Conservation (phyloP, 2,329 filamentous ascomycete genomes). For the Colletotrichum melonis region DNA sequence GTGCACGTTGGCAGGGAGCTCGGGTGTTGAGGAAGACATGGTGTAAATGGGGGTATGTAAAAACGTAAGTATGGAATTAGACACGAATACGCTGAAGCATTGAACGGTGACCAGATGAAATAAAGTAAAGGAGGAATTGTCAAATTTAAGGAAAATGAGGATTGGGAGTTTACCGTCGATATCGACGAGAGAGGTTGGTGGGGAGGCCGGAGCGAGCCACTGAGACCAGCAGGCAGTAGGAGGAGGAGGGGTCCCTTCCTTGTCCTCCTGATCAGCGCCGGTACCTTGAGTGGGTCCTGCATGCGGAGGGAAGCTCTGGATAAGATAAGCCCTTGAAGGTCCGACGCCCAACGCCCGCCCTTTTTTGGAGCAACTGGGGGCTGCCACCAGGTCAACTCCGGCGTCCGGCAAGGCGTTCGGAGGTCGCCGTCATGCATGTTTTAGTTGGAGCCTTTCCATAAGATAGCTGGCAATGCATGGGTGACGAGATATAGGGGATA, state of each 20-base stretch:
- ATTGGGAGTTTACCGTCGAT: background rate
- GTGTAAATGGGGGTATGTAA: slow-evolving; percentile 1
- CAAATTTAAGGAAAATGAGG: slow-evolving; percentile 21
- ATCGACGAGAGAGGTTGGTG: slow-evolving; percentile 21
- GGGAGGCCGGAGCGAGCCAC: background rate
- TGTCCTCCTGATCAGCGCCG: slow-evolving; percentile 35
- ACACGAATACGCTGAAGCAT: background rate
- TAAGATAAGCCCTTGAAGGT: slow-evolving; percentile 26
- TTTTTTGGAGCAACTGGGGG: background rate
- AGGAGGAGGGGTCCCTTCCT: slow-evolving; percentile 28
- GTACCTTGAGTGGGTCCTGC: slow-evolving; percentile 30
- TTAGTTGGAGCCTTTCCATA: background rate
- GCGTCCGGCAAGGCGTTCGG: slow-evolving; percentile 31
- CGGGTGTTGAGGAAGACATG: slow-evolving; percentile 47
- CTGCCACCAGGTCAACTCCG: slow-evolving; percentile 22
- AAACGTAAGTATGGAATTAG: background rate
- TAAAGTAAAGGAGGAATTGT: slow-evolving; percentile 1
- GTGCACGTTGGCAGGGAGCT: slow-evolving; percentile 73
- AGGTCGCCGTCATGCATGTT: slow-evolving; percentile 27
- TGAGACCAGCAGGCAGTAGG: background rate
- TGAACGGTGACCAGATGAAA: background rate
- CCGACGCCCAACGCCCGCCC: background rate
- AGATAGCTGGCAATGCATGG: slow-evolving; percentile 13
- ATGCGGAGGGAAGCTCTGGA: slow-evolving; percentile 30
- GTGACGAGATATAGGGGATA: background rate